Evolutionary conservation across 805 yeast genomes (phyloP), one percentile per base, ranked within the genome.

Genomic region (Yarrowia deformans): DNA sequence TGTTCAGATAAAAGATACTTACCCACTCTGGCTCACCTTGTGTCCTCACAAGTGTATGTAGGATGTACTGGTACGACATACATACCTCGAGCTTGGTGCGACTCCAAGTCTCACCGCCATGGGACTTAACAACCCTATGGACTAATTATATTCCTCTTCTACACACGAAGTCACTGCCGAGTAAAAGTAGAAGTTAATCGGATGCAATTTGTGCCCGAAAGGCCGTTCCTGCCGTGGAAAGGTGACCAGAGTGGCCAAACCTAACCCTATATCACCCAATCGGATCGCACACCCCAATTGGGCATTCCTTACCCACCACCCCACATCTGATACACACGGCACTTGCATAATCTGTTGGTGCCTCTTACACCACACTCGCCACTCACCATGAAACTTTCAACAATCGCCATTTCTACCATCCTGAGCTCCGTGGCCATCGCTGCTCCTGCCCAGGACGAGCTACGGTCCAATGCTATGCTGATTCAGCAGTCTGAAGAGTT

Each of bases 401-500:
- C 50, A 8, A 32, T 45, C 10, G 66, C 66, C 14, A 46, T 63
- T 37, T 23, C 68, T 23, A 56, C 68, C 48, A 35, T 40, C 9
- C 35, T 61, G 67, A 16, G 55, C 42, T 45, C 67, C 18, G 39
- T 40, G 34, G 56, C 56, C 13, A 10, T 48, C 9, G 68, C 68
- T 1, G 68, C 68, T 10, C 56, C 68, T 14, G 56, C 68, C 5
- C 37, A 35, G 56, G 67, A 46, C 19, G 35, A 23, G 48, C 56
- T 49, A 9, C 46, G 39, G 13, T 19, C 68, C n/a, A 39, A 16
- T 43, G 56, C 55, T n/a, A 48, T 63, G 56, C 55, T 63, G 29
- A 63, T 48, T 35, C 68, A 63, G 68, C 56, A 48, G 45, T 63
- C 68, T 5, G 68, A 63, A 16, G 68, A 63, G 68, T 63, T 37